Base-by-base conservation (phyloP, 2,329 filamentous ascomycete genomes). In the Ophiocordyceps australis region DNA sequence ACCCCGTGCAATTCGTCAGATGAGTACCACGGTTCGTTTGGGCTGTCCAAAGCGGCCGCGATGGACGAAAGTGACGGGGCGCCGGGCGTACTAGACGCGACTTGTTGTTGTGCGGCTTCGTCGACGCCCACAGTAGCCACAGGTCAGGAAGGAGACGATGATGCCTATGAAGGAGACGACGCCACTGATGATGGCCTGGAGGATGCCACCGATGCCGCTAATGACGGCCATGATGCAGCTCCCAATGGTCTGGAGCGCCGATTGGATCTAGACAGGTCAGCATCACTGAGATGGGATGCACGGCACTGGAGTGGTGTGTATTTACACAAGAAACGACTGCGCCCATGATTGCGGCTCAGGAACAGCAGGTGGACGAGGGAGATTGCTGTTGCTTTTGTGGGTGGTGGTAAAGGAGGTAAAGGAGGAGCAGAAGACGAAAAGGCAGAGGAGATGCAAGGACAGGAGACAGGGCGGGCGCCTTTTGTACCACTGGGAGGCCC, bases 251-350 rank as follows among this genome's bases (percentile, higher is more conserved):
- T 55, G 62, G 51, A 76, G 62, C 46, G 67, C 47, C 41, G 55
- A 55, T 42, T 58, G 38, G 45, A 78, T 59, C 71, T 76, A 36
- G 28, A 12, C 15, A 5, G 29, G 35, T 45, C 35, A 40, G 35
- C n/a, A 12, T 13, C 13, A 9, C 20, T 17, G 14, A 6, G 9
- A 14, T 14, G 9, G 7, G n/a, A 12, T 7, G 10, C 21, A 22
- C 10, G 20, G 18, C 24, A 22, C 22, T 17, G 14, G n/a, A 10
- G 27, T 15, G 23, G 12, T 17, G 20, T 22, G 20, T 26, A 65
- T 77, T 43, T 79, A 86, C 79, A 47, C 79, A 85, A 48, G 78
- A 85, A 38, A 82, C 61, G 43, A 89, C 73, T 52, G 75, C 78
- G 57, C 80, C 80, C 80, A 89, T 86, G 32, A 20, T 52, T 40